phyloP scores from a whole-genome alignment of 1,284 basidiomycete genomes.

The Naganishia liquefaciens region DNA sequence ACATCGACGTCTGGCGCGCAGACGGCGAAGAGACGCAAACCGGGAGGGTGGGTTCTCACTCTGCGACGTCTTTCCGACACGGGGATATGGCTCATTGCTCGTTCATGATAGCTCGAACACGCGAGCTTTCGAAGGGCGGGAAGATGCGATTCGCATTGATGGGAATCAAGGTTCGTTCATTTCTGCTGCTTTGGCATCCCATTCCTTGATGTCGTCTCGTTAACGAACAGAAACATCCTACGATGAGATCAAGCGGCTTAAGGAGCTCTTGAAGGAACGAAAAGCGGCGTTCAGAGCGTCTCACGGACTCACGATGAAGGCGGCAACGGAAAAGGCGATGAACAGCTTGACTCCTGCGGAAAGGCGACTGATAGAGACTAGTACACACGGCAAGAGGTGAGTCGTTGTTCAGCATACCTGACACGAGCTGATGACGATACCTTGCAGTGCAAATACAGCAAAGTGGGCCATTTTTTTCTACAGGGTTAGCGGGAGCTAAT shows the following conservation, averaged over 20 bases:
- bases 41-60: constrained; percentile 21
- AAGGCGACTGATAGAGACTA: constrained; percentile 18
- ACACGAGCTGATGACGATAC: not conserved
- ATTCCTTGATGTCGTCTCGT: not conserved
- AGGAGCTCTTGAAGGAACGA: constrained; percentile 11
- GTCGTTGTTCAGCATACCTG: not conserved
- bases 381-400: constrained; percentile 28
- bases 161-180: constrained; percentile 8
- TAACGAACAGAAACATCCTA: constrained; percentile 4
- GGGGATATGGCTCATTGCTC: not conserved
- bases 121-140: constrained; percentile 25
- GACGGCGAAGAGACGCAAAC: constrained; percentile 32
- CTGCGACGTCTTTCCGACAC: not conserved
- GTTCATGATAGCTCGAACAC: constrained; percentile 11
- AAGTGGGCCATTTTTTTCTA: not conserved
- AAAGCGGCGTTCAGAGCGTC: not conserved
- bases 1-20: constrained; percentile 15
- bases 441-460: constrained; percentile 10
- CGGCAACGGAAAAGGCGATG: constrained; percentile 18
- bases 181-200: not conserved
- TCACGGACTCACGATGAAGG: constrained; percentile 10
- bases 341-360: constrained; percentile 19
- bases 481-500: not conserved
- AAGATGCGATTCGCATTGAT: constrained; percentile 26
- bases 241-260: constrained; percentile 28